Base-by-base conservation (phyloP, 176 grass and related monocot genomes). In the Dactylis glomerata region DNA sequence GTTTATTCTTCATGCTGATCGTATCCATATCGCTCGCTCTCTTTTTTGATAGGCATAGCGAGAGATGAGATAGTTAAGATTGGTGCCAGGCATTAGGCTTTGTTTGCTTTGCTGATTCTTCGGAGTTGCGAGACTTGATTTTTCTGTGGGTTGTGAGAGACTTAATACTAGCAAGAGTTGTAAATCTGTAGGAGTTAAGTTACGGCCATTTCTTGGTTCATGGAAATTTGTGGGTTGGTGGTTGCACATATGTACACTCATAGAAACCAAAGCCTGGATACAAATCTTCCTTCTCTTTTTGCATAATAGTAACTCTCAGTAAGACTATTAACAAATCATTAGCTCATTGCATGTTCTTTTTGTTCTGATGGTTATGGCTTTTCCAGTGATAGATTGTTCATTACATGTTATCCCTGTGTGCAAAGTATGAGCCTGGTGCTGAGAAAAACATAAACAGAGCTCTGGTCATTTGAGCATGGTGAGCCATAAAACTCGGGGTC, bases 1-100 rank as follows among this genome's bases (percentile, higher is more conserved):
- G 78, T 41, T 91, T 98, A 8, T 98, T 95, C 82, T 77, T 98
- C 79, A 98, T 98, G 93, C 37, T 98, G 75, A 93, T 98, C 68
- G 28, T 91, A 78, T 95, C 96, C 17, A 90, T 82, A 76, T 92
- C 93, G 19, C 65, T 98, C 19, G 96, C 96, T 34, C 88, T 95
- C 42, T 23, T 98, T 95, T 86, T 90, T 98, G 91, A 83, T 92
- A 83, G 86, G 92, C 34, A 26, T 94, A 46, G 96, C 81, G 17
- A 95, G 92, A 87, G 87, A 77, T 71, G 96, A 98, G 74, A 87
- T 98, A 66, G 81, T 83, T 75, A 95, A 81, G 74, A 83, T 94
- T 9, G 58, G 28, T 2, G 72, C 68, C 72, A 77, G 76, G 69
- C 91, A 76, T 32, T 93, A 90, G 76, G 51, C 27, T 76, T 57